Evolutionary conservation across 1,284 basidiomycete species (phyloP).

Genomic region (Gastroboletus turbinatus): DNA sequence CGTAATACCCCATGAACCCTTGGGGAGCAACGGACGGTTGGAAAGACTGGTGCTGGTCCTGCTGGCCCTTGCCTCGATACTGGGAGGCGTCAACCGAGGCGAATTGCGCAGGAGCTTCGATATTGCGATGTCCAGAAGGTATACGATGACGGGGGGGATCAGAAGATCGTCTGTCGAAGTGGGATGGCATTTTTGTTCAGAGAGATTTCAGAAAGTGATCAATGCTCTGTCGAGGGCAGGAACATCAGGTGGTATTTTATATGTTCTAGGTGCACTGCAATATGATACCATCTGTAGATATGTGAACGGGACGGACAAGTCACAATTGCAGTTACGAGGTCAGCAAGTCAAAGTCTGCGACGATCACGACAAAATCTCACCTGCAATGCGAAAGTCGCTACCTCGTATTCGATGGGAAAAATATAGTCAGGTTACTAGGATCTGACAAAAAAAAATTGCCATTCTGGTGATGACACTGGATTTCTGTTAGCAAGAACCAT

Average conservation of each 20-base stretch:
- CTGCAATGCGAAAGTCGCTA: background rate
- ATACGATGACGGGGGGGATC: background rate
- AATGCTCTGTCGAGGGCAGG: background rate
- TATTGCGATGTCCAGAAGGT: background rate
- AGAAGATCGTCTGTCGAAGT: constrained; percentile 5
- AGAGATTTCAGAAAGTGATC: background rate
- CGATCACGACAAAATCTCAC: background rate
- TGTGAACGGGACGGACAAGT: background rate
- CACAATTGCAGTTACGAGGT: background rate
- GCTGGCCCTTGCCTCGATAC: background rate
- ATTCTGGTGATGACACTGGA: background rate
- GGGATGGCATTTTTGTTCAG: constrained; percentile 5
- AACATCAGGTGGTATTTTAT: constrained; percentile 4
- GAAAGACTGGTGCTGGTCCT: background rate
- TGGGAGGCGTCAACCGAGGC: background rate
- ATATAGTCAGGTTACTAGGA: background rate
- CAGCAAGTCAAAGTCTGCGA: background rate
- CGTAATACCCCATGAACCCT: background rate
- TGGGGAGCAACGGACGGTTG: background rate
- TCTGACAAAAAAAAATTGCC: background rate
- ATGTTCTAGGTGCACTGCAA: background rate
- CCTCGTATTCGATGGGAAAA: background rate
- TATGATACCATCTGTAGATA: background rate
- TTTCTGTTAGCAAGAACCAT: background rate
- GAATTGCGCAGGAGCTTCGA: background rate